Evolutionary conservation across 2,329 filamentous ascomycete species (phyloP), one percentile per base, ranked within the genome.

Genomic region (Claviceps paspali): DNA sequence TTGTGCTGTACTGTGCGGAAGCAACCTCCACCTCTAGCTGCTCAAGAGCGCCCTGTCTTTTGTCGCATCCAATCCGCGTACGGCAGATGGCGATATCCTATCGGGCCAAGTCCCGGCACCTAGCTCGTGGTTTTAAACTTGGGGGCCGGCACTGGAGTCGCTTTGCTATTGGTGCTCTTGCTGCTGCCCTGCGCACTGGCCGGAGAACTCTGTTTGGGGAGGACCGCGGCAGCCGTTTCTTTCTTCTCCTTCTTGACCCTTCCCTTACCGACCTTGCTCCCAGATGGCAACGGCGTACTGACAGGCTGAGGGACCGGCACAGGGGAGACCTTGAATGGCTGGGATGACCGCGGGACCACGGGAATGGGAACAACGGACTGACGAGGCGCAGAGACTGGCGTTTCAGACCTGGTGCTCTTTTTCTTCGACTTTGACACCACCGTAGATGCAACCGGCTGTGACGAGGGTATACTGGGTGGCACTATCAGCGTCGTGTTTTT

Each of bases 311-410:
- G 43, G 29, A 46, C 22, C 17, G 50, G 48, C 3, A 47, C 46
- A 9, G 50, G 45, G 9, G 53, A 50, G 18, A 47, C 43, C 32
- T 47, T 50, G 29, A 43, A 39, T 17, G 43, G 51, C 3, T 52
- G 52, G 6, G 51, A 50, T 17, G 52, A 47, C 24, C 41, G 41
- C 23, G 57, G 60, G 11, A 61, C 43, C n/a, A 41, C 46, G 8
- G 60, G 62, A 5, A 61, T 43, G 6, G 55, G 59, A 4, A 58
- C 50, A 4, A 43, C 45, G 14, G 53, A 52, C 34, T 54, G 52
- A 8, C 52, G 47, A 32, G 49, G 49, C 9, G 41, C 29, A 15
- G 52, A 45, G 9, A 52, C 41, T 6, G 55, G 53, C 4, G 55
- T 54, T 36, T 55, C 30, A 9, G 42, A 37, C 38, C 41, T 44